phyloP scores from a whole-genome alignment of 441 rosid species.

The Erodium texanum region DNA sequence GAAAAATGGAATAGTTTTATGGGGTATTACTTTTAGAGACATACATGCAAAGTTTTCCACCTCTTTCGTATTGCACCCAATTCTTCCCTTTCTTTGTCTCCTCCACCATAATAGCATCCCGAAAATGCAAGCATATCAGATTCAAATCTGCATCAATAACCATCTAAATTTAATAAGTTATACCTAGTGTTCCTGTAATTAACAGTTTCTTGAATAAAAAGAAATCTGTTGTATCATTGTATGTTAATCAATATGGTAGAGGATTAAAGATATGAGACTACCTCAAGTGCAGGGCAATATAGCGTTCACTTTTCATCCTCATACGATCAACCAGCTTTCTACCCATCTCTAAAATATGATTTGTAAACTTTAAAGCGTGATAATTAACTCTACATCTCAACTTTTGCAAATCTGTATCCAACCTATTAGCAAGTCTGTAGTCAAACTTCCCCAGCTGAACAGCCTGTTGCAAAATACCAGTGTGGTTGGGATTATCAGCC shows the following conservation, averaged over 20 bases:
- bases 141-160: conserved; percentile 64
- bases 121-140: conserved; percentile 96
- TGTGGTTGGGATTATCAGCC: neutral
- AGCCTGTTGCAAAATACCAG: conserved; percentile 35
- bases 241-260: neutral
- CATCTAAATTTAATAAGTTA: conserved; percentile 18
- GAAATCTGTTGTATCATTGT: too few relatives aligned
- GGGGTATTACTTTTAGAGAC: conserved; percentile 38
- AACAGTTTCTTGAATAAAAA: neutral
- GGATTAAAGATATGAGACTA: conserved; percentile 7
- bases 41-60: conserved; percentile 94
- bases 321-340: conserved; percentile 55
- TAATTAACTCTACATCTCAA: conserved; percentile 92
- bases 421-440: conserved; percentile 81
- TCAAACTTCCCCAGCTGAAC: conserved; percentile 87
- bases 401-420: conserved; percentile 74
- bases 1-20: conserved; percentile 5
- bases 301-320: conserved; percentile 68
- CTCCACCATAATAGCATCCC: conserved; percentile 65
- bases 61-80: conserved; percentile 75
- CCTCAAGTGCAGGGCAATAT: conserved; percentile 90
- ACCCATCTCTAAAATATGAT: conserved; percentile 72
- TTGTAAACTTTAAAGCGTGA: conserved; percentile 74
- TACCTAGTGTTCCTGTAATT: neutral
- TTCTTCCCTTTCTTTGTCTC: conserved; percentile 72